Percentiles rank a stretch among this genome's conserved stretches.
Conservation (phyloP, 768 basidiomycete species). For the Pleurotus platypus region DNA sequence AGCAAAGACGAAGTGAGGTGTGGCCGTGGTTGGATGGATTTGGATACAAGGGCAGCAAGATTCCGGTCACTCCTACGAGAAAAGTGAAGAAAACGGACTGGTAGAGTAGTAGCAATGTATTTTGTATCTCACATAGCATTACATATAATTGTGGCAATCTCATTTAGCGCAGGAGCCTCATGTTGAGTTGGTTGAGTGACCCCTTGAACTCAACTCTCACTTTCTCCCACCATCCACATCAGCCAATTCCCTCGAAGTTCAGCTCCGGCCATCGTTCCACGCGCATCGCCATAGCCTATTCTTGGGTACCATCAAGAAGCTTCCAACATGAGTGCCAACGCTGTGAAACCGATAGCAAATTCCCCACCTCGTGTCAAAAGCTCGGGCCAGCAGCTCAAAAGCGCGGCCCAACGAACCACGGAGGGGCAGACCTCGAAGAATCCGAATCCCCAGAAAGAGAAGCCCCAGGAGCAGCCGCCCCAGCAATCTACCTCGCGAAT, state of each 20-base stretch:
- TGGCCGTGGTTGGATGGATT: constrained; percentile 99
- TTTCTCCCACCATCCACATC: background rate
- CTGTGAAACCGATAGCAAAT: background rate
- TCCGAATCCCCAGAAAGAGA: constrained; percentile 11
- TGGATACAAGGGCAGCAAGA: constrained; percentile 79
- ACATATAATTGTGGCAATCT: background rate
- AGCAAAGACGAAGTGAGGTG: constrained; percentile 64
- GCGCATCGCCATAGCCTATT: constrained; percentile 1
- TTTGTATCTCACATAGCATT: background rate
- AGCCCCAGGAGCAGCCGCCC: constrained; percentile 15
- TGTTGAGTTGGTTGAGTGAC: too few relatives aligned
- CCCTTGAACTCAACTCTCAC: too few relatives aligned
- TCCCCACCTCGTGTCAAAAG: background rate
- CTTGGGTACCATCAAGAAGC: constrained; percentile 1
- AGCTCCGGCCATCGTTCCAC: background rate
- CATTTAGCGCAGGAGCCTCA: too few relatives aligned
- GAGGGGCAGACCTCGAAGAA: background rate
- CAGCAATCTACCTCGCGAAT: constrained; percentile 17
- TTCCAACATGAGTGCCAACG: constrained; percentile 2
- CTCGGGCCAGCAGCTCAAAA: background rate
- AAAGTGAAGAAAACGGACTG: constrained; percentile 64
- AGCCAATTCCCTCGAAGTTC: background rate
- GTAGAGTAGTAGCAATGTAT: constrained; percentile 31
- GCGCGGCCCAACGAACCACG: background rate
- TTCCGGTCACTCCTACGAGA: constrained; percentile 46